phyloP scores from a whole-genome alignment of 805 yeast species.

The Spathaspora passalidarum region DNA sequence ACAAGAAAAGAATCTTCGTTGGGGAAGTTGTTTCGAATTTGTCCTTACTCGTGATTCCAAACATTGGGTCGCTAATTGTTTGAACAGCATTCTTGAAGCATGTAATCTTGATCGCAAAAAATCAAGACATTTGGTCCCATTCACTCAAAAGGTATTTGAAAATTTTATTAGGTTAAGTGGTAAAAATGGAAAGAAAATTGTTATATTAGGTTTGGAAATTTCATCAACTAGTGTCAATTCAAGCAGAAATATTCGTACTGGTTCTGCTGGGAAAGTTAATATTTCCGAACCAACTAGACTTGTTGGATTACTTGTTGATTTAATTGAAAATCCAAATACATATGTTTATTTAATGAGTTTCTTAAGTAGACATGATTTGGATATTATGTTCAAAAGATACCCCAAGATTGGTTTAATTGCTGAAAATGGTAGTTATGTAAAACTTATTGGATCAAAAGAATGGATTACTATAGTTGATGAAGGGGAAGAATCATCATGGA shows the following conservation, averaged over 20 bases:
- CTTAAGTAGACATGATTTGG: constrained; percentile 61
- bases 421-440: constrained; percentile 84
- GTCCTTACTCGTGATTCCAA: constrained; percentile 68
- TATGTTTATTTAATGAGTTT: constrained; percentile 71
- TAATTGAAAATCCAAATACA: constrained; percentile 57
- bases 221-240: constrained; percentile 29
- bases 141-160: constrained; percentile 31
- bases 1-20: constrained; percentile 56
- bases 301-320: constrained; percentile 53
- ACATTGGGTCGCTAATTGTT: constrained; percentile 65
- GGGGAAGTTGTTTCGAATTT: constrained; percentile 58
- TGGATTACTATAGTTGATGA: constrained; percentile 68
- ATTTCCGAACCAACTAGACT: constrained; percentile 60
- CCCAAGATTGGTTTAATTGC: constrained; percentile 80
- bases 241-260: constrained; percentile 2
- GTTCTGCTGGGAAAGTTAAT: constrained; percentile 8
- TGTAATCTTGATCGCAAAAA: constrained; percentile 33
- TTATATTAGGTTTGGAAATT: constrained; percentile 39
- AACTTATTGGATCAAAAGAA: constrained; percentile 43
- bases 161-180: constrained; percentile 9
- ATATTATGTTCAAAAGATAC: constrained; percentile 62
- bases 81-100: constrained; percentile 48
- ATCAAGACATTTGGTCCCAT: constrained; percentile 23
- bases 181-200: constrained; percentile 38
- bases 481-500: constrained; percentile 49